Evolutionary conservation across 208 protist genomes (phyloP), one percentile per base, ranked within the genome.

Genomic region (Trypanosoma lewisi): DNA sequence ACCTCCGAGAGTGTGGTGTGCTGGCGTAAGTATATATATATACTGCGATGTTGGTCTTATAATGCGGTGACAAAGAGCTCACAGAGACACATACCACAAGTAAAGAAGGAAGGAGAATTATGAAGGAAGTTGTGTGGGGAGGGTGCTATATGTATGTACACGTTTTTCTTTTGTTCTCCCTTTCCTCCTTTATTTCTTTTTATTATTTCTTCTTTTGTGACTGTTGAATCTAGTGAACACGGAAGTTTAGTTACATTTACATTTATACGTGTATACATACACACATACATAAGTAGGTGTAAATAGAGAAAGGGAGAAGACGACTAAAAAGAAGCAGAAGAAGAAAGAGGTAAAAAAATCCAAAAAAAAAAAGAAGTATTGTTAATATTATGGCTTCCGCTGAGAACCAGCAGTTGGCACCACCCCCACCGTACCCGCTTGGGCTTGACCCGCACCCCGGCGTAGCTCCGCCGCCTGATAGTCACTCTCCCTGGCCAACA

Each of bases 1-100:
- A 84, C 30, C 63, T 90, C 12, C 77, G 75, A 37, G 72, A 73
- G 5, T 51, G 76, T 49, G 70, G 77, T 16, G 79, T 89, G 2
- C 12, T 85, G 14, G 27, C 23, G 17, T 70, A 34, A 70, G 19
- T 30, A 21, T 16, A 21, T 36, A 33, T 17, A 16, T 45, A 2
- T n/a, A 8, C 14, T 47, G 42, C n/a, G n/a, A n/a, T n/a, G n/a
- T n/a, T n/a, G n/a, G n/a, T n/a, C n/a, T n/a, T n/a, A n/a, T n/a
- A n/a, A n/a, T n/a, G n/a, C n/a, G n/a, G n/a, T n/a, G n/a, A n/a
- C n/a, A n/a, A n/a, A n/a, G n/a, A n/a, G n/a, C n/a, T n/a, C n/a
- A n/a, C n/a, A n/a, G n/a, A n/a, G n/a, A n/a, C n/a, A n/a, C n/a
- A n/a, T n/a, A n/a, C n/a, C n/a, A n/a, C n/a, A 39, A 39, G n/a